A percentile compares a stretch with the other conserved stretches of the same genome.
phyloP scores from a whole-genome alignment of 371 early-diverging fungal genomes.

The Mortierella polycephala region DNA sequence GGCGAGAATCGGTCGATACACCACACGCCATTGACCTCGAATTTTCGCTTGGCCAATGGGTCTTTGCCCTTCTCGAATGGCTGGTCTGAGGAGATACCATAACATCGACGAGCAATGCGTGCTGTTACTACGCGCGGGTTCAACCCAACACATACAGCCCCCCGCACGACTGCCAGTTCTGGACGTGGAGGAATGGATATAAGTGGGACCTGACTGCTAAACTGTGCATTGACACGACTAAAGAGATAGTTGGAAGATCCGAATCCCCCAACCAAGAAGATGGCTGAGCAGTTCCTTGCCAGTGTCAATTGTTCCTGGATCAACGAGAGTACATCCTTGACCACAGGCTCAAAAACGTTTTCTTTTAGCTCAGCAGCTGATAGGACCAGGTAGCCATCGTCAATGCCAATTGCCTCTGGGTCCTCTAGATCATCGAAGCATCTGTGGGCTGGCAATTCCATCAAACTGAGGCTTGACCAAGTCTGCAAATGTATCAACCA shows the following conservation, averaged over 20 bases:
- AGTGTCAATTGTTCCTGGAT: slow-evolving; percentile 58
- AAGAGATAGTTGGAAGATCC: slow-evolving; percentile 63
- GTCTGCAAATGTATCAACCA: slow-evolving; percentile 66
- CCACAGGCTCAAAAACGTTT: slow-evolving; percentile 68
- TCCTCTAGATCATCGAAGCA: slow-evolving; percentile 62
- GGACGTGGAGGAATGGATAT: slow-evolving; percentile 54
- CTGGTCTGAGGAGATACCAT: slow-evolving; percentile 69
- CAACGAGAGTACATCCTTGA: slow-evolving; percentile 59
- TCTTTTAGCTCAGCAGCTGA: slow-evolving; percentile 60
- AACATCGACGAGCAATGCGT: slow-evolving; percentile 68
- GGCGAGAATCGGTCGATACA: slow-evolving; percentile 62
- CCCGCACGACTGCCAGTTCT: slow-evolving; percentile 46
- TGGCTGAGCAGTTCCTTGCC: slow-evolving; percentile 46
- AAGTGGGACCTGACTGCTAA: slow-evolving; percentile 48
- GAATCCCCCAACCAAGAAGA: slow-evolving; percentile 66
- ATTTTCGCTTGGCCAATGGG: slow-evolving; percentile 44
- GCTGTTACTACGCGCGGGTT: slow-evolving; percentile 63
- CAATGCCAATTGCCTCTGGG: slow-evolving; percentile 64
- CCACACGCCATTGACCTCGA: slow-evolving; percentile 50
- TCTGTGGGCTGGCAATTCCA: slow-evolving; percentile 62
- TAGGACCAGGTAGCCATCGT: slow-evolving; percentile 63
- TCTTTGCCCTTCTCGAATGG: slow-evolving; percentile 61
- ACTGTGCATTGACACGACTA: slow-evolving; percentile 47
- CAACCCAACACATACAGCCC: slow-evolving; percentile 61
- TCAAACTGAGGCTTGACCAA: slow-evolving; percentile 66